phyloP scores from a whole-genome alignment of 208 protist genomes.

The Trypanosoma mega region DNA sequence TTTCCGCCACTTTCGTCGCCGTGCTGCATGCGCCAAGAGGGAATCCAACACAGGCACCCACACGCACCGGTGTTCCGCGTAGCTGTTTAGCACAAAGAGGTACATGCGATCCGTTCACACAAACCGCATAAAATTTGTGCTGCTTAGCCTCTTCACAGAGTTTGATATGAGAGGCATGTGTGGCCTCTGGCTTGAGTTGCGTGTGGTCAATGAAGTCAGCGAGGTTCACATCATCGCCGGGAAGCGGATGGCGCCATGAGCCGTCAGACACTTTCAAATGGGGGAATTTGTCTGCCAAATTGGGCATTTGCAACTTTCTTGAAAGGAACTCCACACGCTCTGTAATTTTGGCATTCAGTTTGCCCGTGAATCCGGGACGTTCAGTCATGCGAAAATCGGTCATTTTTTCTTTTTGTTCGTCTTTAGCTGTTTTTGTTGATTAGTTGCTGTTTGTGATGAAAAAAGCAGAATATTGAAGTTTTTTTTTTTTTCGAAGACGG shows the following conservation, averaged over 20 bases:
- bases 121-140: conserved; percentile 90
- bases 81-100: conserved; percentile 43
- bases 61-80: conserved; percentile 40
- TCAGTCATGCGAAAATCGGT: conserved; percentile 24
- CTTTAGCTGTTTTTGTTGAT: neutral
- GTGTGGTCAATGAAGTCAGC: conserved; percentile 93
- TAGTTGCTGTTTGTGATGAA: no score
- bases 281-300: conserved; percentile 54
- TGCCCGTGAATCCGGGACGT: conserved; percentile 58
- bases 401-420: conserved; percentile 8
- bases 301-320: conserved; percentile 31
- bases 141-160: conserved; percentile 88
- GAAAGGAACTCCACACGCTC: conserved; percentile 53
- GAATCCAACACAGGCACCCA: conserved; percentile 88
- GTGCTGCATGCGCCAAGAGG: conserved; percentile 89
- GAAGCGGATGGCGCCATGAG: conserved; percentile 43
- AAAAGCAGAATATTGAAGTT: no score
- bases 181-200: conserved; percentile 82
- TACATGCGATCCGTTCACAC: conserved; percentile 90
- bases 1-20: conserved; percentile 84
- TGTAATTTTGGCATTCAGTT: conserved; percentile 57
- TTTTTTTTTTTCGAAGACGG: no score
- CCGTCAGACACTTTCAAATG: conserved; percentile 53
- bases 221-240: conserved; percentile 27
- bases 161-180: conserved; percentile 44